Base-by-base conservation (phyloP, 495 filamentous ascomycete species). In the Barbatosphaeria neglecta region DNA sequence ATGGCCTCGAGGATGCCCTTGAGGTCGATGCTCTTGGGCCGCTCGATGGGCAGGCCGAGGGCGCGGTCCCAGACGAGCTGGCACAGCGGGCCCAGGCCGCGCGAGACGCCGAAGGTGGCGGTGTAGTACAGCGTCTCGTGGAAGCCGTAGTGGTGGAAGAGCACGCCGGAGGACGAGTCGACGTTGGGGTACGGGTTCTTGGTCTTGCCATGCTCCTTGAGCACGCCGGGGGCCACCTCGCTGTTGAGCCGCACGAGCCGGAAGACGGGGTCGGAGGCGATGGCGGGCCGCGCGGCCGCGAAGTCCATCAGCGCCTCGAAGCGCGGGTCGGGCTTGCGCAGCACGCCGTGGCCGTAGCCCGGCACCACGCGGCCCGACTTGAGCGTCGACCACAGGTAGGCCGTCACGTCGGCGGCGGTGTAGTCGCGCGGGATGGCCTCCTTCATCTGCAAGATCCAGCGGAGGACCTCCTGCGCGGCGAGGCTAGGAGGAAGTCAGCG, bases 171-270 rank as follows among this genome's bases (percentile, higher is more conserved):
- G 46, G 77, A 80, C 16, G 81, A 84, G 65, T 98, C 92, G 44
- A 98, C 92, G 58, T 98, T 98, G 39, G 92, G 92, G 65, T 87
- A 89, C 7, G 90, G 90, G 73, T 97, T 97, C 77, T 97, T 97
- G 53, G 92, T 97, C 84, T 96, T 96, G 58, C 92, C 92, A 55
- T 98, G 92, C 69, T 95, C 79, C 46, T 75, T 87, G 50, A 98
- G 68, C 22, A 98, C 92, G 15, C 76, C 76, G 10, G 92, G 92
- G 0, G 92, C 92, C 41, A 82, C 71, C 46, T 70, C 64, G 53
- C 70, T 76, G 68, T 90, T 95, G 70, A 83, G 80, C 75, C 86
- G 84, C 25, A 98, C 92, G 15, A 98, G 81, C 62, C 86, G 77
- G 80, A 94, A 97, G 37, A 96, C 81, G 4, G 92, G 89, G 65